Conservation (phyloP, 768 basidiomycete genomes). For the Glaciozyma antarctica region DNA sequence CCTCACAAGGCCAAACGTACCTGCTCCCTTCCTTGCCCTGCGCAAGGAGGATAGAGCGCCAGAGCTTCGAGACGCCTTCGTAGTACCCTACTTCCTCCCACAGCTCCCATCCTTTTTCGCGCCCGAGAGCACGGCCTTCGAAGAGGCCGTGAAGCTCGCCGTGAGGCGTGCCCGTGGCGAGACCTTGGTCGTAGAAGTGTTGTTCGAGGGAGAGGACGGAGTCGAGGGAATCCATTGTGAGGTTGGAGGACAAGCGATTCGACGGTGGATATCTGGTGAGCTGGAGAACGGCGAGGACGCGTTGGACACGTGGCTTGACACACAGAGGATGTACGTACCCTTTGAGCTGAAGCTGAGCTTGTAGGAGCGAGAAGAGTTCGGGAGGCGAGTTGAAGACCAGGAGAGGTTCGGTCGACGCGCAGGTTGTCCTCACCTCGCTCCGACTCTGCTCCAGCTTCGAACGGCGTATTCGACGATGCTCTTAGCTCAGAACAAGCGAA, state of each 20-base stretch:
- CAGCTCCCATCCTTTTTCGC: conserved; percentile 84
- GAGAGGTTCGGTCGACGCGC: no score
- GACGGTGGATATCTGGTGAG: background rate
- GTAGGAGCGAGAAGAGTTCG: no score
- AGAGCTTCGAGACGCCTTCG: conserved; percentile 69
- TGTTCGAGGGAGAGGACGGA: conserved; percentile 22
- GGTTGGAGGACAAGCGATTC: background rate
- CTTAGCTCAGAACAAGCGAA: no score
- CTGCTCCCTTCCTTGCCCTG: background rate
- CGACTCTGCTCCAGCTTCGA: no score
- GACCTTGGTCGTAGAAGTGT: conserved; percentile 74
- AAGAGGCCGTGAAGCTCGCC: conserved; percentile 81
- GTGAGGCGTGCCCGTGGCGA: conserved; percentile 67
- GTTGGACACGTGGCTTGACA: no score
- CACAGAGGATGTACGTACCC: no score
- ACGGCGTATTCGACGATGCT: no score
- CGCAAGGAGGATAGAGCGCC: conserved; percentile 47
- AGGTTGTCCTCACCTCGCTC: no score
- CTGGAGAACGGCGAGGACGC: no score
- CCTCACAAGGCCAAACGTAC: background rate
- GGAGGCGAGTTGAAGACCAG: no score
- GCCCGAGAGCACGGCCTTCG: conserved; percentile 79
- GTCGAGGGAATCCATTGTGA: background rate
- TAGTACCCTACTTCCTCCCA: conserved; percentile 97
- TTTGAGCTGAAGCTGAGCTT: no score